These are phyloP conservation scores for Lodderomyces jiufengensis DNA, from an alignment of 1,139 yeast genomes.

Conservation along the genomic window DNA sequence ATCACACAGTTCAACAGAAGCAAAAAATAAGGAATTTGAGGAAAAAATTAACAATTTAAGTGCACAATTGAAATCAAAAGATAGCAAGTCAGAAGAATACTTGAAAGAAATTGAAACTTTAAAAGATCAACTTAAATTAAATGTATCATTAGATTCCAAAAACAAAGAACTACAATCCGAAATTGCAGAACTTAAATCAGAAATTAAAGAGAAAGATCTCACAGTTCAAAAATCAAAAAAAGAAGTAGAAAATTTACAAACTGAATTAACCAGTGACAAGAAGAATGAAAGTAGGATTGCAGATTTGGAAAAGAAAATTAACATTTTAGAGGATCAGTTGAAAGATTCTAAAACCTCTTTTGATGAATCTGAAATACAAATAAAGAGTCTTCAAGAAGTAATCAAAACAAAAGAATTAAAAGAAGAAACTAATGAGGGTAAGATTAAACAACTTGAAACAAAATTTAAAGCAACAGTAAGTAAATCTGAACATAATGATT, in stretches of 20 bases:
- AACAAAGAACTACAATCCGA: neutral
- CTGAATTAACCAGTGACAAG: conserved; percentile 14
- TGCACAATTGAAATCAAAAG: too few relatives aligned
- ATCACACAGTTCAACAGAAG: neutral
- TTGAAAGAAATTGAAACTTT: neutral
- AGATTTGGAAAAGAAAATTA: neutral
- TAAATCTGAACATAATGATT: conserved; percentile 66
- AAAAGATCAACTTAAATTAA: neutral
- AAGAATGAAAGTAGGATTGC: too few relatives aligned
- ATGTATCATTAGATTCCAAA: neutral
- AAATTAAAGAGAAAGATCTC: neutral
- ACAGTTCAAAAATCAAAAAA: conserved; percentile 11
- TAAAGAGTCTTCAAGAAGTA: too few relatives aligned
- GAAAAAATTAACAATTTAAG: too few relatives aligned
- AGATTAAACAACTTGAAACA: conserved; percentile 14
- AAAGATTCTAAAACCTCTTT: neutral
- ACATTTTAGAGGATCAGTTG: neutral
- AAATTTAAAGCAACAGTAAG: conserved; percentile 38
- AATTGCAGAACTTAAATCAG: too few relatives aligned
- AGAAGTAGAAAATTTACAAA: conserved; percentile 12
- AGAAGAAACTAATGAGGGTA: conserved; percentile 11
- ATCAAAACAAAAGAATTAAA: conserved; percentile 3
- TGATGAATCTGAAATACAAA: conserved; percentile 3
- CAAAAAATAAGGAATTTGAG: neutral
- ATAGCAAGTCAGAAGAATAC: too few relatives aligned